These are phyloP conservation scores for Blastobotrys robertii DNA, from an alignment of 805 yeast species.

Conservation along the genomic window DNA sequence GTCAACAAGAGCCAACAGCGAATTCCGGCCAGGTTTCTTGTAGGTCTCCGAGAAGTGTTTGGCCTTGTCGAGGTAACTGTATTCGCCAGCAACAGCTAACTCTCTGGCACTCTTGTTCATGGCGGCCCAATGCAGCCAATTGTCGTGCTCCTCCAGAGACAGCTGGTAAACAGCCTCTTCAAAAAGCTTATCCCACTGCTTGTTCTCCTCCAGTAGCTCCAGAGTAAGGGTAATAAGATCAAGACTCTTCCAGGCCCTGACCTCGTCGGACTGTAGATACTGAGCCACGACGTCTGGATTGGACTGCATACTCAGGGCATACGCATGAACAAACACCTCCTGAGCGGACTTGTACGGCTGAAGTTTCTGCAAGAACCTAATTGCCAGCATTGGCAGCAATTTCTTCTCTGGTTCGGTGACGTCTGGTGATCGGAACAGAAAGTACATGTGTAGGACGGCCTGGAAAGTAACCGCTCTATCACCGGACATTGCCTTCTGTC, in stretches of 20 bases:
- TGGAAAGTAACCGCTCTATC: slow-evolving; percentile 15
- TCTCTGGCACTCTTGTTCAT: slow-evolving; percentile 36
- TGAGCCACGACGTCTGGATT: slow-evolving; percentile 31
- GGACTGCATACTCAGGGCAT: slow-evolving; percentile 34
- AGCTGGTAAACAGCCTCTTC: slow-evolving; percentile 35
- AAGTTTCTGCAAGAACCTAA: slow-evolving; percentile 42
- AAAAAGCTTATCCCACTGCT: slow-evolving; percentile 37
- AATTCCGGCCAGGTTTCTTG: slow-evolving; percentile 40
- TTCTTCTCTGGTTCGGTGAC: slow-evolving; percentile 36
- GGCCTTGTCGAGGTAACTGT: background rate
- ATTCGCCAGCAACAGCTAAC: background rate
- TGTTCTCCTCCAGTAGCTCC: slow-evolving; percentile 34
- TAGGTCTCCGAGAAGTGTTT: background rate
- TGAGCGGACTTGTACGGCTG: slow-evolving; percentile 50
- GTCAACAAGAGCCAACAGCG: slow-evolving; percentile 45
- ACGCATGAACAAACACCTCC: slow-evolving; percentile 52
- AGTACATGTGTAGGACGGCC: slow-evolving; percentile 37
- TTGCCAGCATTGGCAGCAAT: slow-evolving; percentile 52
- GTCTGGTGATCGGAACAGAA: slow-evolving; percentile 27
- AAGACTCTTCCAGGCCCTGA: slow-evolving; percentile 36
- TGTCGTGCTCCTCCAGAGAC: slow-evolving; percentile 47
- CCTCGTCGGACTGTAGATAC: slow-evolving; percentile 15
- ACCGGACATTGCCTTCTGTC: slow-evolving; percentile 13
- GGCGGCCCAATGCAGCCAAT: slow-evolving; percentile 65
- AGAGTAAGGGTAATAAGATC: slow-evolving; percentile 41